A percentile compares a stretch with the other conserved stretches of the same genome.
These are phyloP conservation scores for Erythrophleum fordii DNA, from an alignment of 306 rosid genomes.

Conservation along the genomic window DNA sequence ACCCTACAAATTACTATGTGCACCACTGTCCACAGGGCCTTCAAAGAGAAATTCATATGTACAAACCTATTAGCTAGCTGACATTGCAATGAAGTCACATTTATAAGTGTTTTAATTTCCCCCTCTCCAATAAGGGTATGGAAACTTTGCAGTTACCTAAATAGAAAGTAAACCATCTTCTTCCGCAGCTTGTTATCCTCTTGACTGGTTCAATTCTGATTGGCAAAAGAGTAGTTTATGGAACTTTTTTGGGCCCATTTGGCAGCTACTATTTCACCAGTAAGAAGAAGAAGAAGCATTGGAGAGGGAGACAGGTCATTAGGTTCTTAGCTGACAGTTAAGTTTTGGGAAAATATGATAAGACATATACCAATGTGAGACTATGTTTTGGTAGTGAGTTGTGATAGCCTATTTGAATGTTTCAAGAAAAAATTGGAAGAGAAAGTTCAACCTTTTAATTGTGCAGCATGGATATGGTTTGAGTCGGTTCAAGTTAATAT, in stretches of 20 bases:
- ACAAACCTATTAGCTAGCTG: background rate
- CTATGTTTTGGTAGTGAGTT: background rate
- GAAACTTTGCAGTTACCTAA: no score
- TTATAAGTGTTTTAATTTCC: background rate
- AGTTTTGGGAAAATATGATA: background rate
- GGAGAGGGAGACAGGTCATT: background rate
- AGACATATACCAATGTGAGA: background rate
- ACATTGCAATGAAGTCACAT: background rate
- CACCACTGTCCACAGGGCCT: background rate
- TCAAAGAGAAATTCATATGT: background rate
- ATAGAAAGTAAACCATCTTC: no score
- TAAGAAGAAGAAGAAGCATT: background rate
- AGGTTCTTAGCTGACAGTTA: no score
- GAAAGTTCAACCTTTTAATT: background rate
- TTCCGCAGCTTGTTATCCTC: no score
- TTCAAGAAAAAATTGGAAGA: background rate
- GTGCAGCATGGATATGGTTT: background rate
- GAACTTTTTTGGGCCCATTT: background rate
- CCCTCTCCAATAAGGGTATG: no score
- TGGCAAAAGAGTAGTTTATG: background rate
- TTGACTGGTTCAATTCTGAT: background rate
- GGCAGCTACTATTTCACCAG: background rate
- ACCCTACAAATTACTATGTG: background rate
- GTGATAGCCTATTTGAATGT: background rate
- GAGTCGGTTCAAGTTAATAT: background rate